Evolutionary conservation across 495 filamentous ascomycete species (phyloP).

Genomic region (Talaromyces trachyspermus): DNA sequence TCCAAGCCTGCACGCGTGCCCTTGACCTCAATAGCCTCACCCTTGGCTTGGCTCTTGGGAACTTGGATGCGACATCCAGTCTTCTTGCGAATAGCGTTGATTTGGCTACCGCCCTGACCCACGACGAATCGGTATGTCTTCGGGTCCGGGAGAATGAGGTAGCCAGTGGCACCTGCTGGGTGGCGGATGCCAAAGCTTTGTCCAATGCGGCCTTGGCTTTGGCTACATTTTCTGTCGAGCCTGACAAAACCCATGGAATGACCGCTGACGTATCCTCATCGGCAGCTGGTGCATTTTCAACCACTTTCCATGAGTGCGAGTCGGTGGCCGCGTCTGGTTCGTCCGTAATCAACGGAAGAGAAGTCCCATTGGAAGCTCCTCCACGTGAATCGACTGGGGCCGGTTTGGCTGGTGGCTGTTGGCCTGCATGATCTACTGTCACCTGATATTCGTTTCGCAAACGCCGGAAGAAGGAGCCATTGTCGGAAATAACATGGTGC

Average conservation of each 20-base stretch:
- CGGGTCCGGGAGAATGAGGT: constrained; percentile 84
- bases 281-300: constrained; percentile 46
- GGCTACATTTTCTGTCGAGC: constrained; percentile 63
- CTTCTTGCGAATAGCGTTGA: constrained; percentile 85
- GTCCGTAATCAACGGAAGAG: constrained; percentile 85
- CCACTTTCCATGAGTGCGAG: constrained; percentile 70
- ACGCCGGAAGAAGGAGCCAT: constrained; percentile 84
- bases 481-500: constrained; percentile 80
- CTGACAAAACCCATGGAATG: constrained; percentile 88
- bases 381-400: constrained; percentile 30
- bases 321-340: constrained; percentile 54
- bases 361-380: constrained; percentile 38
- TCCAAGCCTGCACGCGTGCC: constrained; percentile 75
- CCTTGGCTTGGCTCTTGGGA: constrained; percentile 67
- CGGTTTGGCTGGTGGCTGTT: constrained; percentile 62
- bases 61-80: constrained; percentile 90
- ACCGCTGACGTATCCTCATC: constrained; percentile 43
- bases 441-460: constrained; percentile 77
- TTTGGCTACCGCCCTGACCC: constrained; percentile 79
- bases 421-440: constrained; percentile 81
- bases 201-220: constrained; percentile 68
- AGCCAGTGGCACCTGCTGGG: constrained; percentile 70
- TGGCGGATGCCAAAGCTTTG: constrained; percentile 62
- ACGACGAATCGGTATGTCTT: constrained; percentile 84
- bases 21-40: constrained; percentile 81